Base-by-base conservation (phyloP, 2,329 filamentous ascomycete genomes). In the Didymella segeticola region DNA sequence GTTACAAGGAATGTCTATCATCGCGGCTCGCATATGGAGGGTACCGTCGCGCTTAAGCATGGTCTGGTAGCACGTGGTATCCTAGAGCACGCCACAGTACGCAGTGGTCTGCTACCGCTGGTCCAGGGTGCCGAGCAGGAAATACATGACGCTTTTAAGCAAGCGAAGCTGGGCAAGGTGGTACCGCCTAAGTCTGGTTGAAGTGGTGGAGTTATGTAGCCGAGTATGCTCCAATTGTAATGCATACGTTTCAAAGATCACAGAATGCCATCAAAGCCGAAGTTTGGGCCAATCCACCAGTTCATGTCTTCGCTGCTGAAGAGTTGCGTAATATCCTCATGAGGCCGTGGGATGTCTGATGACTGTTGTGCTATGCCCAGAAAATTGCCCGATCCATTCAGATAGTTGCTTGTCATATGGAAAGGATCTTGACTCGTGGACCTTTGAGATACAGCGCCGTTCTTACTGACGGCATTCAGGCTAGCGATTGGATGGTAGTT, bases 1-100 rank as follows among this genome's bases (percentile, higher is more conserved):
- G 73, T 83, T 0, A 83, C 81, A 1, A 81, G 80, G 68, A 78
- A 76, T n/a, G 79, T 83, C 0, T 83, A 83, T 60, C 80, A 83
- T 64, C 77, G 80, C 5, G 81, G 80, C 9, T 82, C 79, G 9
- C 81, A 83, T 52, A 83, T 83, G 80, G 80, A 83, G 68, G 81
- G 81, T 2, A 83, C 80, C 1, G 79, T 82, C 23, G 64, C 69
- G 7, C 54, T 83, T 19, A 83, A 83, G 70, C 80, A 82, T 53
- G 80, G 79, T 12, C 68, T 83, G 22, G 79, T 83, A 20, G 80
- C 80, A 10, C 66, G 80, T 10, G 80, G 81, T 1, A 81, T 82
- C 27, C 56, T 82, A 11, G 69, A 74, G 11, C 79, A 83, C 43
- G 79, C 80, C 10, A 82, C 79, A 2, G 79, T 82, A 3, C 69